Conservation (phyloP, 2,329 filamentous ascomycete species). For the Cyphellophora attinorum region DNA sequence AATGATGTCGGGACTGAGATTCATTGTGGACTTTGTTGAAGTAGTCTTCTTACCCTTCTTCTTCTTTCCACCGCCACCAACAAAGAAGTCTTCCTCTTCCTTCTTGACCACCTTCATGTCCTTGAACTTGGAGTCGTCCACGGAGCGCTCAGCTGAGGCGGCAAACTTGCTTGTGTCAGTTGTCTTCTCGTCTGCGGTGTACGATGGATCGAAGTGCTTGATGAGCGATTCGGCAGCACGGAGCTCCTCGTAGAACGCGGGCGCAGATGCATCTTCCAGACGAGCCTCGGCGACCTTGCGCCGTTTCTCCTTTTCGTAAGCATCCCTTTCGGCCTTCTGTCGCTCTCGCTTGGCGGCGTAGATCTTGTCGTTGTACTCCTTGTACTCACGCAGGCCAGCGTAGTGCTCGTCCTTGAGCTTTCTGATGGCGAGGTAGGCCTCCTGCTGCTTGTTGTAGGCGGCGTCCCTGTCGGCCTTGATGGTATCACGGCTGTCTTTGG, state of each 20-base stretch:
- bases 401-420: conserved; percentile 87
- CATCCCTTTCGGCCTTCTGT: conserved; percentile 66
- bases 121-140: conserved; percentile 76
- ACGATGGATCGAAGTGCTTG: conserved; percentile 76
- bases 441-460: conserved; percentile 75
- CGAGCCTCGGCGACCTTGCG: conserved; percentile 46
- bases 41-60: conserved; percentile 38
- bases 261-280: conserved; percentile 49
- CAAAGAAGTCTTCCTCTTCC: conserved; percentile 81
- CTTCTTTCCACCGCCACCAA: conserved; percentile 63
- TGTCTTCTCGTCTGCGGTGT: conserved; percentile 54
- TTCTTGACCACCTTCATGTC: conserved; percentile 77
- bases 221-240: conserved; percentile 78
- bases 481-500: conserved; percentile 75
- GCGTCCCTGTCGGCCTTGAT: conserved; percentile 79
- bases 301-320: conserved; percentile 38
- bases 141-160: conserved; percentile 69
- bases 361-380: conserved; percentile 73
- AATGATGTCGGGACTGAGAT: conserved; percentile 80
- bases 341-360: conserved; percentile 68
- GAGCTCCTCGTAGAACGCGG: conserved; percentile 88
- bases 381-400: conserved; percentile 68
- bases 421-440: conserved; percentile 72
- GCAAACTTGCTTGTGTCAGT: conserved; percentile 45
- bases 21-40: conserved; percentile 53